A percentile compares a stretch with the other conserved stretches of the same genome.
Conservation (phyloP, 2,329 filamentous ascomycete genomes). For the Aureobasidium lini region DNA sequence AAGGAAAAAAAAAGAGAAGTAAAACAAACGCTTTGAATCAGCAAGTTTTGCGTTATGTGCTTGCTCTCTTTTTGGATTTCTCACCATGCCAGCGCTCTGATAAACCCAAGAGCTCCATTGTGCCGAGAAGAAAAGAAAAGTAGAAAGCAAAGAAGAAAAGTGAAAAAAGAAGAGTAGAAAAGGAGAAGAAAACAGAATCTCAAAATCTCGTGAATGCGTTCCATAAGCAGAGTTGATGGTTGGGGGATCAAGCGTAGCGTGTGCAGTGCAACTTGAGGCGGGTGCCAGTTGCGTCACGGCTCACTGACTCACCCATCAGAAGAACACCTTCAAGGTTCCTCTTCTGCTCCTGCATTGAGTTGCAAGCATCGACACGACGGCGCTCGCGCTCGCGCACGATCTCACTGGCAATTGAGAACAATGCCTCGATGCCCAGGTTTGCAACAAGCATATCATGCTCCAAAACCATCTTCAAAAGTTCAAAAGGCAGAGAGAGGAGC, state of each 20-base stretch:
- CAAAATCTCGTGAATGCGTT: conserved; percentile 6
- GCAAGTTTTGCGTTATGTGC: not conserved
- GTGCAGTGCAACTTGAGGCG: not conserved
- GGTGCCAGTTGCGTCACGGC: not conserved
- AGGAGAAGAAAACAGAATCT: not conserved
- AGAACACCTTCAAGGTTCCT: not conserved
- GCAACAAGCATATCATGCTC: conserved; percentile 51
- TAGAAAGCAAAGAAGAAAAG: not conserved
- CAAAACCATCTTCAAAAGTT: conserved; percentile 57
- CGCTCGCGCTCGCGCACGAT: conserved; percentile 1
- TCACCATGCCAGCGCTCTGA: not conserved
- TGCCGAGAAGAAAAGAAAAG: not conserved
- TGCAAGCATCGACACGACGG: conserved; percentile 3
- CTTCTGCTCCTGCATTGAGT: not conserved
- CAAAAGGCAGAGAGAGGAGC: conserved; percentile 62
- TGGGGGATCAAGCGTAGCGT: not conserved
- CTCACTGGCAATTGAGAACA: conserved; percentile 1
- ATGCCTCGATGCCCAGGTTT: conserved; percentile 26
- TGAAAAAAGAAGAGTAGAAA: not conserved
- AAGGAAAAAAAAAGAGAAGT: not conserved
- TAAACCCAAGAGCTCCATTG: conserved; percentile 3
- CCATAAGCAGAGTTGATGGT: not conserved
- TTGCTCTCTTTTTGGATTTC: not conserved
- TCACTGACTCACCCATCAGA: not conserved
- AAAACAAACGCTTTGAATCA: not conserved